Evolutionary conservation across 2,329 filamentous ascomycete species (phyloP).

Genomic region (Ophiostoma novo-ulmi): DNA sequence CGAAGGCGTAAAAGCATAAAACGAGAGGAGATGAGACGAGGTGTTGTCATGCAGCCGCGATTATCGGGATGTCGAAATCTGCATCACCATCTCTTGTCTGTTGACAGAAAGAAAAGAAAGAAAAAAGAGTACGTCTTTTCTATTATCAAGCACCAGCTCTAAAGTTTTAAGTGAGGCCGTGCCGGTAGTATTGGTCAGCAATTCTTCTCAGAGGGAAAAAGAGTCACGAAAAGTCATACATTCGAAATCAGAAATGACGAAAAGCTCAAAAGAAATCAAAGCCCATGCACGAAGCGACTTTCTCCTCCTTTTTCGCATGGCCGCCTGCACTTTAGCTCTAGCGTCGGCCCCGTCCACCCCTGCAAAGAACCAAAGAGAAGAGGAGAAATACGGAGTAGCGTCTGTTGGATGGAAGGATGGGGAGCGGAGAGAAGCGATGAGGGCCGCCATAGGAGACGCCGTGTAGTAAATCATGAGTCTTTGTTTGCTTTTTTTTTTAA

Average conservation of each 20-base stretch:
- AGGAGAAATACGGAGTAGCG: not conserved
- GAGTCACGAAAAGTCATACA: not conserved
- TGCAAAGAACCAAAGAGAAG: slow-evolving; percentile 5
- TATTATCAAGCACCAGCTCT: not conserved
- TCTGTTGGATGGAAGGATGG: not conserved
- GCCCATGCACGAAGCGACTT: slow-evolving; percentile 3
- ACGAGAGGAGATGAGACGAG: not conserved
- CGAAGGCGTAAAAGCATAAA: not conserved
- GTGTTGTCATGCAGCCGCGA: not conserved
- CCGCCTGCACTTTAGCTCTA: slow-evolving; percentile 3
- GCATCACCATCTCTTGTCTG: not conserved
- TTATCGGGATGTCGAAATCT: not conserved
- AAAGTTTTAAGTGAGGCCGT: not conserved
- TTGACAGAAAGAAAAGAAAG: not conserved
- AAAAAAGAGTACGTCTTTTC: not conserved
- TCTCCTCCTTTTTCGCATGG: slow-evolving; percentile 1
- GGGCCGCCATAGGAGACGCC: not conserved
- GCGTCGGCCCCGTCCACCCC: slow-evolving; percentile 6
- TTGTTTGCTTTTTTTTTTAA: too few species aligned
- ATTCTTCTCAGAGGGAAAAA: not conserved
- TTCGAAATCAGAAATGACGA: not conserved
- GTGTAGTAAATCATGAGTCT: not conserved
- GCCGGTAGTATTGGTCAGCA: not conserved
- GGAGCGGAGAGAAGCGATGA: not conserved
- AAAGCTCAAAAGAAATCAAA: not conserved